Evolutionary conservation across 768 basidiomycete species (phyloP), one percentile per base, ranked within the genome.

Genomic region (Floccularia luteovirens): DNA sequence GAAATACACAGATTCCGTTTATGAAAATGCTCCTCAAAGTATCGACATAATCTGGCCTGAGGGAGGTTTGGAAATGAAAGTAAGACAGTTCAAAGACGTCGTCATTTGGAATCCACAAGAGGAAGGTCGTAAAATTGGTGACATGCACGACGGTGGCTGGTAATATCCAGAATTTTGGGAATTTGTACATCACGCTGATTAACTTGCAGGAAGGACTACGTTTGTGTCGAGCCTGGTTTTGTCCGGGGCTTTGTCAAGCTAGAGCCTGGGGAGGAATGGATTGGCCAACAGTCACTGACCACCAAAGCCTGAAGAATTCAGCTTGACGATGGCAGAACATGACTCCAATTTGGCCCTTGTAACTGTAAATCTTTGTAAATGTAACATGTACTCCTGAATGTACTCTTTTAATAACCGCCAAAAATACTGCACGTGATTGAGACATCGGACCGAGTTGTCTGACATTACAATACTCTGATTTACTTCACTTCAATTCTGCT

Each of bases 51-150:
- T 55, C 4, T 87, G 83, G 81, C 64, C 70, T 4, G 69, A 57
- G 1, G 78, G 77, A 4, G 70, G 73, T 0, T 43, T 89, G 17
- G 61, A 65, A 31, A 62, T 90, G 32, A 67, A 57, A 43, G 66
- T 71, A 13, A 55, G 43, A n/a, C 70, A 74, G 31, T 63, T 89
- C 46, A 82, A 80, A 52, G 82, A 90, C 43, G 75, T 91, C 5
- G 90, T 92, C n/a, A 64, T 94, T 28, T 98, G 96, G 94, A 98
- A 99, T 64, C 94, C 96, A 5, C 79, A 79, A 50, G 68, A 65
- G 23, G 76, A 72, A 43, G 90, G 90, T 0, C 63, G 66, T 17
- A 82, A 76, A 51, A 84, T 98, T 6, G 77, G 59, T 10, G 94
- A 99, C 55, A 90, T 99, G 90, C 90, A 97, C 54, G 70, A 74